Percentiles rank a stretch among this genome's conserved stretches.
These are phyloP conservation scores for Cutaneotrichosporon mucoides DNA, from an alignment of 1,284 basidiomycete genomes.

Conservation along the genomic window DNA sequence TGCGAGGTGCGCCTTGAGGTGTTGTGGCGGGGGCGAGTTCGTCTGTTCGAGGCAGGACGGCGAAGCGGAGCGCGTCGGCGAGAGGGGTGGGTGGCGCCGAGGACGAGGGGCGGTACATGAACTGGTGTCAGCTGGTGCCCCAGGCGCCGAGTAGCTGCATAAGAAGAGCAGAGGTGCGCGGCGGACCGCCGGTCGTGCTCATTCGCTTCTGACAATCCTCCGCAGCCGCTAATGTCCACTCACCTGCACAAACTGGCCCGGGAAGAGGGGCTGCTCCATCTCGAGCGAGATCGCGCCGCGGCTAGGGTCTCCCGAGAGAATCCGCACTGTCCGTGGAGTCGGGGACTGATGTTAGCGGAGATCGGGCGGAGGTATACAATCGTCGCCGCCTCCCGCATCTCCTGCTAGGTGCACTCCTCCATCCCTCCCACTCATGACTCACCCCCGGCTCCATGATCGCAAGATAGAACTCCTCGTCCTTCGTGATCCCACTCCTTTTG, in stretches of 20 bases:
- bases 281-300: conserved; percentile 70
- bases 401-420: too few species aligned
- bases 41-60: conserved; percentile 7
- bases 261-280: conserved; percentile 57
- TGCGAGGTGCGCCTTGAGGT: not conserved
- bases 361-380: too few species aligned
- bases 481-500: conserved; percentile 47
- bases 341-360: not conserved
- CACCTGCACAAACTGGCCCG: conserved; percentile 63
- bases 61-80: conserved; percentile 7
- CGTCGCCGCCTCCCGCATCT: too few species aligned
- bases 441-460: conserved; percentile 34
- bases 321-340: conserved; percentile 38
- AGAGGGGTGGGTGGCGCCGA: not conserved
- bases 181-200: too few species aligned
- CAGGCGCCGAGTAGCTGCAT: too few species aligned
- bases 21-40: not conserved
- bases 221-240: too few species aligned
- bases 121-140: conserved; percentile 13
- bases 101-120: conserved; percentile 9
- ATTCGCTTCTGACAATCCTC: too few species aligned
- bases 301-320: conserved; percentile 73
- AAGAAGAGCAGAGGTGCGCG: too few species aligned
- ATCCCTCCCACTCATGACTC: too few species aligned
- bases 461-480: conserved; percentile 68